Evolutionary conservation across 306 rosid genomes (phyloP).

Genomic region (Biancaea sappan): DNA sequence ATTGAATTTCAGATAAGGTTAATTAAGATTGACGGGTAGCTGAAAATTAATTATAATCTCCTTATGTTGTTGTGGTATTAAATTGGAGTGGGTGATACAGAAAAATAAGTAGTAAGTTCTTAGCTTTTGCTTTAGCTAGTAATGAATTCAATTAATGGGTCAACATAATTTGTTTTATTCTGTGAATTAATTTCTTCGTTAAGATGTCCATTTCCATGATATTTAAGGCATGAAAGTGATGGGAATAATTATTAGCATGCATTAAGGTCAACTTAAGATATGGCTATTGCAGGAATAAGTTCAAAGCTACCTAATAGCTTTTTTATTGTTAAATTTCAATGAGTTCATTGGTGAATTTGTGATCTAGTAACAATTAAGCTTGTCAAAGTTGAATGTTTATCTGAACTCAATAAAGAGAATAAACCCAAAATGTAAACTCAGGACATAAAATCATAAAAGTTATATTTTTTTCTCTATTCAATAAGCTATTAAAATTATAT

Average conservation of each 20-base stretch:
- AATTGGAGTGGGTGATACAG: neutral
- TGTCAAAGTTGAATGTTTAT: no score
- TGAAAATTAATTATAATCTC: neutral
- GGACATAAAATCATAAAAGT: no score
- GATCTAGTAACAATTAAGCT: no score
- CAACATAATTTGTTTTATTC: neutral
- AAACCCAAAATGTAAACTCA: no score
- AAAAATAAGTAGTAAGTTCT: neutral
- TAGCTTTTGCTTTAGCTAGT: neutral
- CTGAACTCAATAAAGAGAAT: no score
- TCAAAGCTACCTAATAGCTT: neutral
- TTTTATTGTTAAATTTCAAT: neutral
- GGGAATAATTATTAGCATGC: neutral
- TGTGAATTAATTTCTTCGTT: neutral
- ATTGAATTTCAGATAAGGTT: neutral
- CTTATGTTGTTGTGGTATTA: neutral
- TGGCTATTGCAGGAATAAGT: neutral
- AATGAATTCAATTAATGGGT: conserved; percentile 4
- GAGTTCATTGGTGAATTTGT: neutral
- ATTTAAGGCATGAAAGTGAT: neutral
- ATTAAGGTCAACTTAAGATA: neutral
- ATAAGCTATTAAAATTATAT: no score
- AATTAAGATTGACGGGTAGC: no score
- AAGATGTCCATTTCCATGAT: neutral
- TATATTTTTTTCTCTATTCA: no score